Base-by-base conservation (phyloP, 768 basidiomycete species). In the Mycena indigotica region DNA sequence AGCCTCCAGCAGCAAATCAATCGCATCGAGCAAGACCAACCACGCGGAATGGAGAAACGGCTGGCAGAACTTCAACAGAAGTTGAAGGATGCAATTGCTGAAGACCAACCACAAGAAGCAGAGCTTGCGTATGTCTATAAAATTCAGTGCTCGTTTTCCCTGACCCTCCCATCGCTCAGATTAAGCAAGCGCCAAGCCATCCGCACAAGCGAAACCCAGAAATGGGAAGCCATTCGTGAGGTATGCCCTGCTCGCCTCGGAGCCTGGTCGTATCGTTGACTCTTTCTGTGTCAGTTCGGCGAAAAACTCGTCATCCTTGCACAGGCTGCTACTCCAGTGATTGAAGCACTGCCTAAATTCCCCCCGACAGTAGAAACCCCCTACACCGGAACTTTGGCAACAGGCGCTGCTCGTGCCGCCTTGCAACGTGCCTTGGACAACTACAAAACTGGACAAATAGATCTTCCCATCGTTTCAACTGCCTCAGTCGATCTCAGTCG, bases 171-270 rank as follows among this genome's bases (percentile, higher is more conserved):
- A 8, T 28, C 6, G 25, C 8, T 4, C 25, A 83, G 85, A 53
- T 69, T 91, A 32, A 60, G 93, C 69, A 88, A 90, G 75, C 80
- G 92, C 44, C 91, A 89, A 69, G 89, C 84, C 0, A 65, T 92
- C 51, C 76, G 79, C 50, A 90, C 93, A 65, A 90, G 88, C 69
- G 92, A 93, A 67, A 75, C 77, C 45, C 68, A 77, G 39, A 93
- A 91, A 64, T 94, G 93, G 91, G 84, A 87, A 40, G 92, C 92
- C 12, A 72, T 93, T 50, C 80, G 84, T 67, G 92, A 94, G 84
- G 91, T 90, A 65, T 53, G 67, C 65, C 26, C 39, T 28, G 15
- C 46, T 57, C 2, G 23, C 25, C 13, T 52, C 50, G 16, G 46
- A 59, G 60, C 39, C 10, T 29, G 23, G 32, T 41, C 12, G 46